phyloP scores from a whole-genome alignment of 305 asterid genomes.

The Fraxinus sp. region DNA sequence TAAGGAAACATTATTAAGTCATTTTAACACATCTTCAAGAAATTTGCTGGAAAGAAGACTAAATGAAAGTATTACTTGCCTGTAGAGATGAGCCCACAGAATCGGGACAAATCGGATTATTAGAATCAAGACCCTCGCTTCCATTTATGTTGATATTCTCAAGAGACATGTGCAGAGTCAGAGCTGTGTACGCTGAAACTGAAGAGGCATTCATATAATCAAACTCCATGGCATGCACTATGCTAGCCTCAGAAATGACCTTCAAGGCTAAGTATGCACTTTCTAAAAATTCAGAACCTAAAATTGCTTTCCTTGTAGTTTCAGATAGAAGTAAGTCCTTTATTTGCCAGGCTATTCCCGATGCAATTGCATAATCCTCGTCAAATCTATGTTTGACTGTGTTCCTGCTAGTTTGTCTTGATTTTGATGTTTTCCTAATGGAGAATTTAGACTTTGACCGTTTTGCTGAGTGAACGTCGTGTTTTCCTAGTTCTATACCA shows the following conservation, averaged over 20 bases:
- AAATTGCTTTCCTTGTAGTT: slow-evolving; percentile 50
- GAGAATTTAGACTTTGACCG: slow-evolving; percentile 43
- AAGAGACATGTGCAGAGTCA: slow-evolving; percentile 67
- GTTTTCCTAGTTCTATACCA: slow-evolving; percentile 40
- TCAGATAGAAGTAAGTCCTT: slow-evolving; percentile 74
- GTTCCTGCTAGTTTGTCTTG: slow-evolving; percentile 30
- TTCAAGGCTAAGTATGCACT: slow-evolving; percentile 57
- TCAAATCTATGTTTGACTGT: slow-evolving; percentile 33
- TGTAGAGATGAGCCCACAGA: slow-evolving; percentile 32
- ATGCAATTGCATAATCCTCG: slow-evolving; percentile 62
- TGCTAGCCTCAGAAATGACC: slow-evolving; percentile 71
- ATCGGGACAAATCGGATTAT: slow-evolving; percentile 7
- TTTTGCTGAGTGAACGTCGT: slow-evolving; percentile 32
- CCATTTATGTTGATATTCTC: slow-evolving; percentile 43
- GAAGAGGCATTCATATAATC: slow-evolving; percentile 47
- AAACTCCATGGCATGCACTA: slow-evolving; percentile 51
- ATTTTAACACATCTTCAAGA: slow-evolving; percentile 20
- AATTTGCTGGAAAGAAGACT: slow-evolving; percentile 17
- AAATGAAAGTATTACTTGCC: slow-evolving; percentile 51
- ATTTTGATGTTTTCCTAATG: slow-evolving; percentile 44
- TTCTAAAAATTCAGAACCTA: slow-evolving; percentile 47
- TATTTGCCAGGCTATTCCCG: slow-evolving; percentile 92
- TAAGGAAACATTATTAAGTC: slow-evolving; percentile 1
- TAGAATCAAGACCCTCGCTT: slow-evolving; percentile 18
- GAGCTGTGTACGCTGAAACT: slow-evolving; percentile 65